Evolutionary conservation across 345 rosid genomes (phyloP).

Genomic region (Pelargonium nanum): DNA sequence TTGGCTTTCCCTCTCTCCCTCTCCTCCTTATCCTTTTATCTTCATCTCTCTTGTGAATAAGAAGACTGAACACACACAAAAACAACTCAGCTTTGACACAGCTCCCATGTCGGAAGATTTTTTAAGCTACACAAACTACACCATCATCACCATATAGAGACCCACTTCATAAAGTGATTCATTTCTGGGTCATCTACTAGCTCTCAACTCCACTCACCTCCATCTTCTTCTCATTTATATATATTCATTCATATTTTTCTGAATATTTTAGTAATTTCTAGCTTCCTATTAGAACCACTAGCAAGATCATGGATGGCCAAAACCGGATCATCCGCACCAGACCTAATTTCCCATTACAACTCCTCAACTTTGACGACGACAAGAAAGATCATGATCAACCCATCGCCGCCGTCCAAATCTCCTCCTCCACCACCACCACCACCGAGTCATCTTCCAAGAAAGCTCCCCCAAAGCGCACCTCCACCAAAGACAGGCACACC

Average conservation of each 20-base stretch:
- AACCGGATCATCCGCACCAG: constrained; percentile 38
- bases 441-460: constrained; percentile 30
- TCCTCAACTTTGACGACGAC: constrained; percentile 32
- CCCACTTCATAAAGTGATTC: constrained; percentile 11
- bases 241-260: too few species aligned
- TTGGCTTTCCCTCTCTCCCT: constrained; percentile 13
- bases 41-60: constrained; percentile 9
- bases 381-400: constrained; percentile 18
- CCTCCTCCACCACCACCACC: constrained; percentile 1
- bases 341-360: constrained; percentile 73
- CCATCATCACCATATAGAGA: background rate
- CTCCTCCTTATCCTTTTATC: constrained; percentile 10
- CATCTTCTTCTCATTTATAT: background rate
- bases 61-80: constrained; percentile 3
- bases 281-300: background rate
- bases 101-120: constrained; percentile 47
- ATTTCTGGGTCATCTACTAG: constrained; percentile 11
- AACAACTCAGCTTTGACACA: constrained; percentile 31
- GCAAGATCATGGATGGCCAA: constrained; percentile 51
- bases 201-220: background rate
- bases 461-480: constrained; percentile 55
- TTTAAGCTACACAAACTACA: background rate
- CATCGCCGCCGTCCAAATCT: background rate
- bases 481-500: constrained; percentile 85
- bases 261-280: too few species aligned